These are phyloP conservation scores for Talaromyces wortmannii DNA, from an alignment of 495 filamentous ascomycete genomes.

Conservation along the genomic window DNA sequence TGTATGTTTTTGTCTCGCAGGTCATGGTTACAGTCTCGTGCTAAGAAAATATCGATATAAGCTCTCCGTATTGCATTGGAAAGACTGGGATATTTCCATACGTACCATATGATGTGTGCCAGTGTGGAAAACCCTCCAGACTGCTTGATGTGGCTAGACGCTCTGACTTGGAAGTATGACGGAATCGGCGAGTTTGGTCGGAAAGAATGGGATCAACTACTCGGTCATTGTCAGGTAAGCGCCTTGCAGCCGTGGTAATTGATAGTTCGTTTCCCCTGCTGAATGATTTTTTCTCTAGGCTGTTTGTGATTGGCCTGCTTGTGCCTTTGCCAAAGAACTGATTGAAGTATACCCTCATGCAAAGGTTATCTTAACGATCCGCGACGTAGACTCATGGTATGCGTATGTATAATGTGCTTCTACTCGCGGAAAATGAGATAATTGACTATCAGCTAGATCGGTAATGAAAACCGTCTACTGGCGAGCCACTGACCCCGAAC, in stretches of 20 bases:
- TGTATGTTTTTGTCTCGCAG: constrained; percentile 32
- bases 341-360: constrained; percentile 65
- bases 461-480: constrained; percentile 47
- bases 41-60: constrained; percentile 10
- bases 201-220: constrained; percentile 60
- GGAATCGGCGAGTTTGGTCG: constrained; percentile 53
- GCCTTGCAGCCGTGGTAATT: background rate
- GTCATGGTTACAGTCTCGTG: background rate
- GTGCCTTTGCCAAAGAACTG: constrained; percentile 58
- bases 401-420: constrained; percentile 20
- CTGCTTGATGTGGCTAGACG: constrained; percentile 57
- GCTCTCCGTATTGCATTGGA: constrained; percentile 54
- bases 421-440: background rate
- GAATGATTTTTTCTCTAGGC: constrained; percentile 24
- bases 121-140: constrained; percentile 54
- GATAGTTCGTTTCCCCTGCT: background rate
- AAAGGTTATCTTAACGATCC: constrained; percentile 57
- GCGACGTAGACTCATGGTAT: constrained; percentile 56
- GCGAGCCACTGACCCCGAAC: constrained; percentile 47
- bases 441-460: constrained; percentile 19
- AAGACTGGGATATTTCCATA: constrained; percentile 52
- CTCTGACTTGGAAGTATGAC: constrained; percentile 56
- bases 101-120: constrained; percentile 63
- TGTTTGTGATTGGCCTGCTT: constrained; percentile 61
- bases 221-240: constrained; percentile 53